Conservation (phyloP, 2,329 filamentous ascomycete genomes). For the Talaromyces funiculosus region DNA sequence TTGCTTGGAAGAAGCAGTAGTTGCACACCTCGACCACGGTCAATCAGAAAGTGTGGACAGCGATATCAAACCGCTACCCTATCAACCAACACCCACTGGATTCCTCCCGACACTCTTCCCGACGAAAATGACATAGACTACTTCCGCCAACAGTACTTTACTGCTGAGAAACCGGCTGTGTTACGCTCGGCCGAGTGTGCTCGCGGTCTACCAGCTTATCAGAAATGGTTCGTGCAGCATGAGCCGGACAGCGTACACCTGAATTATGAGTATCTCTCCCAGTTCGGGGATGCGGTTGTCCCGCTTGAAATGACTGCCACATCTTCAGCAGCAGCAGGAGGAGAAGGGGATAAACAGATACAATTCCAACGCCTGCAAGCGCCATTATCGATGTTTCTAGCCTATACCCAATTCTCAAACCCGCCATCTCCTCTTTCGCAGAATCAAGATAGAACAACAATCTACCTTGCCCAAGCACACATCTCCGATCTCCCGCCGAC, state of each 20-base stretch:
- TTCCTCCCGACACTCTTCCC: constrained; percentile 25
- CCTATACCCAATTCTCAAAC: constrained; percentile 39
- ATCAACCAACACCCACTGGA: constrained; percentile 15
- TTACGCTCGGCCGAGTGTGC: constrained; percentile 42
- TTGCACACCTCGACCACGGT: not conserved
- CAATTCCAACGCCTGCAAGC: constrained; percentile 45
- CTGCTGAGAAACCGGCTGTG: constrained; percentile 48
- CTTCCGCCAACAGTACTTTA: constrained; percentile 53
- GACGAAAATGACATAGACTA: constrained; percentile 31
- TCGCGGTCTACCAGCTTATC: constrained; percentile 46
- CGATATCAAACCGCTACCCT: not conserved
- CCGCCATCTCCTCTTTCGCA: constrained; percentile 16
- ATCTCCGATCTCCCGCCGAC: constrained; percentile 60
- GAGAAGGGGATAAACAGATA: constrained; percentile 9
- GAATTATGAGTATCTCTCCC: constrained; percentile 41
- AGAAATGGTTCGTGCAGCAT: constrained; percentile 53
- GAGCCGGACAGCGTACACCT: constrained; percentile 20
- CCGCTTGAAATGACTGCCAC: constrained; percentile 53
- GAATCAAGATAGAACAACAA: constrained; percentile 15
- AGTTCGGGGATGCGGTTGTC: constrained; percentile 47
- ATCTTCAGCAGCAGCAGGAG: not conserved
- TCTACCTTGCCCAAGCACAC: constrained; percentile 83
- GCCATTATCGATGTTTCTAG: constrained; percentile 58
- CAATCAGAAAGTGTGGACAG: not conserved
- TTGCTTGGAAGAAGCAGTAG: not conserved